A percentile compares a stretch with the other conserved stretches of the same genome.
Evolutionary conservation across 1,284 basidiomycete species (phyloP).

Genomic region (Cutaneotrichosporon arboriforme): DNA sequence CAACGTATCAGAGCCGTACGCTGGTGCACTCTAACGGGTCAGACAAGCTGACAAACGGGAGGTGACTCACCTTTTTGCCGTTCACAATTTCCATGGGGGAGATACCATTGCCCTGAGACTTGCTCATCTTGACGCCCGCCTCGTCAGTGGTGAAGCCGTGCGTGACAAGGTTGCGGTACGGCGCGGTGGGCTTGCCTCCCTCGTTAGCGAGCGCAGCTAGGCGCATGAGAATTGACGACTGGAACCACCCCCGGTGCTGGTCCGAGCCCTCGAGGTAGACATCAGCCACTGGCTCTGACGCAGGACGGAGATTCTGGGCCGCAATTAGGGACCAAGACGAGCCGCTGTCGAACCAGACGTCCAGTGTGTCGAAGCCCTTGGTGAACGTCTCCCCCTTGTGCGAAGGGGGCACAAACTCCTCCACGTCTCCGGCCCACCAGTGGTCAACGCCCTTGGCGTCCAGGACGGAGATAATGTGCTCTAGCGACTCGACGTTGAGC

Average conservation of each 20-base stretch:
- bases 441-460: conserved; percentile 66
- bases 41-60: neutral
- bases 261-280: conserved; percentile 94
- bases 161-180: conserved; percentile 80
- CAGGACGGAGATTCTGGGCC: conserved; percentile 19
- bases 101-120: conserved; percentile 87
- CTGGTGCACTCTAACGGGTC: conserved; percentile 59
- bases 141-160: conserved; percentile 97
- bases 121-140: conserved; percentile 95
- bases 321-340: conserved; percentile 83
- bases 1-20: conserved; percentile 80
- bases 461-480: conserved; percentile 72
- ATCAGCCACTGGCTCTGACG: conserved; percentile 60
- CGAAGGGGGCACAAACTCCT: conserved; percentile 70
- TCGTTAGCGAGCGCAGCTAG: conserved; percentile 46
- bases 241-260: conserved; percentile 99
- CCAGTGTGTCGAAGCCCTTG: conserved; percentile 90
- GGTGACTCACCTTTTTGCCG: conserved; percentile 64
- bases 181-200: conserved; percentile 43
- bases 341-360: conserved; percentile 99
- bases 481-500: conserved; percentile 63
- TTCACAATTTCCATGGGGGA: conserved; percentile 75
- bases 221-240: conserved; percentile 84
- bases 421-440: conserved; percentile 87
- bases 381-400: conserved; percentile 54